Evolutionary conservation across 2,329 filamentous ascomycete species (phyloP), one percentile per base, ranked within the genome.

Genomic region (Cladosporium sp.): DNA sequence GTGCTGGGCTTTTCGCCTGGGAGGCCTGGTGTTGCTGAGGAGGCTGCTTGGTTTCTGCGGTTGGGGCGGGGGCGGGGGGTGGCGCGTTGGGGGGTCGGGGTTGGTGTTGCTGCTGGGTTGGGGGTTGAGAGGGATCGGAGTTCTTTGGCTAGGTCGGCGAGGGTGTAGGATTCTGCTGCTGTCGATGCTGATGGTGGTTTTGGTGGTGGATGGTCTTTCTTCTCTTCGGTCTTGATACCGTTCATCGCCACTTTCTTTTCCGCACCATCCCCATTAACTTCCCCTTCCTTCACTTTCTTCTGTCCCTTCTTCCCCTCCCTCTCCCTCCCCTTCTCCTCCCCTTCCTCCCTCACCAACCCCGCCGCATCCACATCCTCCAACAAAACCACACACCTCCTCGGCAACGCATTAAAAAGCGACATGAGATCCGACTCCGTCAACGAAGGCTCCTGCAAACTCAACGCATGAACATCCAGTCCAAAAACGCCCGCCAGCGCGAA

Each of bases 391-490:
- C 72, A 75, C 9, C 72, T 63, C 27, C 64, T 59, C 1, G 73
- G 72, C 5, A 76, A 64, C 3, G 61, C 57, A 20, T 67, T 68
- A 56, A 76, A 75, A 4, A 76, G 61, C 30, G 64, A 61, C 16
- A 68, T 68, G 53, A 74, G 71, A 60, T 89, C 81, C 45, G 80
- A 73, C 64, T 90, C 86, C 22, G 80, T 82, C 55, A 96, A 76
- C 3, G 84, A 81, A 11, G 87, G 86, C 59, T 95, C 89, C 43
- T 69, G 69, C 29, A 76, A 60, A 15, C 68, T 70, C 27, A 74
- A 69, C 43, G 68, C 70, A 57, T 73, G 73, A 22, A 76, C 69
- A 36, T 70, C 65, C 2, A 76, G 59, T 2, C 72, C 71, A 49
- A 76, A 76, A 30, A 75, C 66, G 1, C 72, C 72, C 9, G 73